Evolutionary conservation across 768 basidiomycete species (phyloP).

Genomic region (Auricularia cornea): DNA sequence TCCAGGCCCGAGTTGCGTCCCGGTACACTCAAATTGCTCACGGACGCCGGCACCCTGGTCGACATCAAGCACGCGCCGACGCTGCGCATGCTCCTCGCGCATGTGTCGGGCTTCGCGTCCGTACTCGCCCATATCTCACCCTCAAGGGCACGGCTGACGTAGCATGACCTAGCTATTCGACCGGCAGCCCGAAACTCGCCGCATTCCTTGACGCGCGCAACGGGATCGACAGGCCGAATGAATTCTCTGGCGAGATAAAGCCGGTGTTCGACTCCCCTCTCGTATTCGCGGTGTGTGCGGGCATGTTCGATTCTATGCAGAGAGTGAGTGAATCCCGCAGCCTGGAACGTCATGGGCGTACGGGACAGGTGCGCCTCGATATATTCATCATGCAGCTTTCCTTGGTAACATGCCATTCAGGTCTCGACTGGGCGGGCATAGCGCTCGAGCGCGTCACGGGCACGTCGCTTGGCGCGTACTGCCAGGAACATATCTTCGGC

Average conservation of each 20-base stretch:
- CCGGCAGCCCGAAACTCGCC: not conserved
- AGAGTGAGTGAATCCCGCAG: not conserved
- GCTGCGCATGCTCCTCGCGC: not conserved
- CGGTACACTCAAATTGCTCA: not conserved
- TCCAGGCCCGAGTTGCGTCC: not conserved
- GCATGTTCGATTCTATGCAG: too few relatives aligned
- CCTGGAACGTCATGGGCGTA: not conserved
- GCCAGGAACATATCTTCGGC: not conserved
- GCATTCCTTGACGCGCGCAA: not conserved
- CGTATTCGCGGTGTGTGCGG: not conserved
- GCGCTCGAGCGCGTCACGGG: not conserved
- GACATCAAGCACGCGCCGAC: not conserved
- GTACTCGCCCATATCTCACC: too few relatives aligned
- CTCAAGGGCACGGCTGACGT: too few relatives aligned
- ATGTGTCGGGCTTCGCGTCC: not conserved
- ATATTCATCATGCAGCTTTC: too few relatives aligned
- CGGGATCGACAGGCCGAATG: not conserved
- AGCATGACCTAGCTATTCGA: not conserved
- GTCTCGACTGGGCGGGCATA: not conserved
- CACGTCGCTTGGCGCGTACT: not conserved
- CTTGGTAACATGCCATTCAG: not conserved
- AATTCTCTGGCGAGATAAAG: not conserved
- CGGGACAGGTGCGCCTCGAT: not conserved
- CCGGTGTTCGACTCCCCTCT: not conserved
- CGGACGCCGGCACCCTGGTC: not conserved